Conservation (phyloP, 345 rosid species). For the Gossypium bickii region DNA sequence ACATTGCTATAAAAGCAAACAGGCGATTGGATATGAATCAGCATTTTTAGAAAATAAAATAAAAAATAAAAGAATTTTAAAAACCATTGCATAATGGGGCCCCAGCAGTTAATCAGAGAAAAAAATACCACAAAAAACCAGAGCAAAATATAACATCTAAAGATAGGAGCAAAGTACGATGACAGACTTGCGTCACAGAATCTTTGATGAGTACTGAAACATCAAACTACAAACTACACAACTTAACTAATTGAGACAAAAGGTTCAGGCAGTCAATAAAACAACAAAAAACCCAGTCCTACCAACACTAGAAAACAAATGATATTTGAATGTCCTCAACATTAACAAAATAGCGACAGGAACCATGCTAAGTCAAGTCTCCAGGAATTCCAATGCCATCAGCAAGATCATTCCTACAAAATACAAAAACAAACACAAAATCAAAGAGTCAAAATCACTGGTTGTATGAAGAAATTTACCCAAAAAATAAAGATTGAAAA, state of each 20-base stretch:
- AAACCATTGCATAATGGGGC: neutral
- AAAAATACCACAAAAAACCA: neutral
- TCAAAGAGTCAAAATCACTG: neutral
- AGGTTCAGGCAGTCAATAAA: constrained; percentile 31
- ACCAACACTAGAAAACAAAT: constrained; percentile 32
- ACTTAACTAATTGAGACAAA: constrained; percentile 6
- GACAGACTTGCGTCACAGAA: constrained; percentile 15
- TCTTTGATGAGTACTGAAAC: neutral
- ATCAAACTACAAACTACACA: constrained; percentile 20
- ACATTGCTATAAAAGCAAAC: constrained; percentile 59
- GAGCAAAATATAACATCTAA: constrained; percentile 2
- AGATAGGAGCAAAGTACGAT: neutral
- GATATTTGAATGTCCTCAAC: constrained; percentile 21
- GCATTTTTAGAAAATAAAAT: constrained; percentile 11
- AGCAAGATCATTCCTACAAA: constrained; percentile 49
- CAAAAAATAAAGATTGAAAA: too few species aligned
- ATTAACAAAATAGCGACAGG: constrained; percentile 26
- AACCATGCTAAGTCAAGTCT: constrained; percentile 22
- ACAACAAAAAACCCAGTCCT: constrained; percentile 28
- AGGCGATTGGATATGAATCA: constrained; percentile 35
- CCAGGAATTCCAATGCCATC: constrained; percentile 15
- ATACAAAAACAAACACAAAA: constrained; percentile 3
- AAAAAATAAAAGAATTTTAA: neutral
- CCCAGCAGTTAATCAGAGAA: neutral
- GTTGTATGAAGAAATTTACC: neutral